phyloP scores from a whole-genome alignment of 2,329 filamentous ascomycete genomes.

The Fusarium sp. region DNA sequence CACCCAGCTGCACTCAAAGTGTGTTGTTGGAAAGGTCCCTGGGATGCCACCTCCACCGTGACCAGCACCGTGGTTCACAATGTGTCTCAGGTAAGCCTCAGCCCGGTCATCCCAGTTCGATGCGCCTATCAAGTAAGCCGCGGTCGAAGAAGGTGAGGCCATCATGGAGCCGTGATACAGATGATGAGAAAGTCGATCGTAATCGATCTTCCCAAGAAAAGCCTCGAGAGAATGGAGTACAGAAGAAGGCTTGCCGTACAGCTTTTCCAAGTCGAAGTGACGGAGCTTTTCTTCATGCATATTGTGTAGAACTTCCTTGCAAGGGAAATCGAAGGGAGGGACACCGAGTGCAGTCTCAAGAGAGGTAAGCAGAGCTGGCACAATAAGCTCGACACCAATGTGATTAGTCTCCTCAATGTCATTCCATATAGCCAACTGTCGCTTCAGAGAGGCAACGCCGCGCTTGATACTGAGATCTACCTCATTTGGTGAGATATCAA shows the following conservation, averaged over 20 bases:
- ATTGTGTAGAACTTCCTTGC: fast-evolving
- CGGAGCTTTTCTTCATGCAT: neutral
- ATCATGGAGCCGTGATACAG: conserved; percentile 6
- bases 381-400: conserved; percentile 5
- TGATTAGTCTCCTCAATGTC: conserved; percentile 1
- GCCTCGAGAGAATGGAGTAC: neutral
- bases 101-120: neutral
- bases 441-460: neutral
- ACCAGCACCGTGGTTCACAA: neutral
- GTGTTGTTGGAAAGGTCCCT: neutral
- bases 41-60: conserved; percentile 1
- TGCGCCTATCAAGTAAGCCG: neutral
- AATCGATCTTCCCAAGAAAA: neutral
- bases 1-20: conserved; percentile 13
- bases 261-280: neutral
- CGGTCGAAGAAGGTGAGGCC: neutral
- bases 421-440: neutral
- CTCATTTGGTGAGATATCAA: neutral
- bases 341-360: neutral
- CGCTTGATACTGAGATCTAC: neutral
- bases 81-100: neutral
- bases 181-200: neutral
- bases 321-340: neutral
- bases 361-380: neutral
- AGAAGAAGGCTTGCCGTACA: neutral